Evolutionary conservation across 2,329 filamentous ascomycete species (phyloP).

Genomic region (Immersiporthe knoxdaviesiana): DNA sequence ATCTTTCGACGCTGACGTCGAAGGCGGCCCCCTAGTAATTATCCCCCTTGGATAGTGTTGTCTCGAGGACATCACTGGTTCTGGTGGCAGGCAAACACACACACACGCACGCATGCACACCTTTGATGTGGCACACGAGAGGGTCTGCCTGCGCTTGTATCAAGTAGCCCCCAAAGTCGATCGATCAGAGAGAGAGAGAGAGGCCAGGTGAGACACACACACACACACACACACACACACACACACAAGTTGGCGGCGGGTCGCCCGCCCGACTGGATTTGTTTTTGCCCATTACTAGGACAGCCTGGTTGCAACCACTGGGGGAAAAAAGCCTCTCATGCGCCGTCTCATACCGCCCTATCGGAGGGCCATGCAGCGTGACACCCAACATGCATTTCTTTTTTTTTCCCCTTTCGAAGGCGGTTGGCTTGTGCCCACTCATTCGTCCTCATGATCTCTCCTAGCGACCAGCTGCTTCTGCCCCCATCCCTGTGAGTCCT

Average conservation of each 20-base stretch:
- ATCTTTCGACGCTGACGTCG: slow-evolving; percentile 11
- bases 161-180: background rate
- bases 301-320: background rate
- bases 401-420: too few relatives aligned
- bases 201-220: background rate
- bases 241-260: background rate
- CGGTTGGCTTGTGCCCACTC: background rate
- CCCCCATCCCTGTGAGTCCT: background rate
- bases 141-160: background rate
- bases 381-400: slow-evolving; percentile 8
- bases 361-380: background rate
- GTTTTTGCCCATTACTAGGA: slow-evolving; percentile 1
- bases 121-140: background rate
- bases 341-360: background rate
- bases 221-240: background rate
- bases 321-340: background rate
- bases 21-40: background rate
- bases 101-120: too few relatives aligned
- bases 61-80: background rate
- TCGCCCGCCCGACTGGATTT: background rate
- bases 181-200: background rate
- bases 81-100: background rate
- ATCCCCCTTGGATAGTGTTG: background rate
- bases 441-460: background rate
- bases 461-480: background rate